Conservation (phyloP, 768 basidiomycete species). For the Lactarius indigo region DNA sequence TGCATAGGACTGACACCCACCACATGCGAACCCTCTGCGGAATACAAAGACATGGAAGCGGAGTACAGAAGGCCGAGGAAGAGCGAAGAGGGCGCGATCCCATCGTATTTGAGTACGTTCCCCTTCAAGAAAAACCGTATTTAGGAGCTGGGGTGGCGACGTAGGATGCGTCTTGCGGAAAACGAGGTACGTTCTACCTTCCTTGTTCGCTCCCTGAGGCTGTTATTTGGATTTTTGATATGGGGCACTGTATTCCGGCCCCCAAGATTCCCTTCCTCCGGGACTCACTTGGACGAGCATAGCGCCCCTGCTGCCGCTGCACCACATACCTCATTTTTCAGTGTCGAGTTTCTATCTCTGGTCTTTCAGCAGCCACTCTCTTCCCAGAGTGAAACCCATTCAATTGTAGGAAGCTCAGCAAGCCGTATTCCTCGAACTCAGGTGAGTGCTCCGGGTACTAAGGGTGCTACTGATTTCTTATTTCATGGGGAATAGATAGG, state of each 20-base stretch:
- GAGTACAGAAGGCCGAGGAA: neutral
- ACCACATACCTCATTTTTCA: conserved; percentile 31
- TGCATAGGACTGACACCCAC: conserved; percentile 41
- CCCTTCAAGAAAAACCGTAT: conserved; percentile 75
- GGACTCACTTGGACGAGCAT: no score
- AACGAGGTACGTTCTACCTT: conserved; percentile 53
- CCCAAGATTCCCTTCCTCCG: no score
- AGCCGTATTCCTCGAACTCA: conserved; percentile 66
- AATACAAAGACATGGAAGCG: conserved; percentile 13
- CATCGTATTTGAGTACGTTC: conserved; percentile 39
- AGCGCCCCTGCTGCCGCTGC: neutral
- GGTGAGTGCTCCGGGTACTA: conserved; percentile 47
- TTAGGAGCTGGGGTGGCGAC: conserved; percentile 72
- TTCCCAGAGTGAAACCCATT: conserved; percentile 30
- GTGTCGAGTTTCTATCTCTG: conserved; percentile 63
- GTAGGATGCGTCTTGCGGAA: conserved; percentile 86
- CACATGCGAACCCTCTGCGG: no score
- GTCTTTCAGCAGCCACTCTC: conserved; percentile 56
- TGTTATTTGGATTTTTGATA: no score
- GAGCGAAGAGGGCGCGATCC: conserved; percentile 27
- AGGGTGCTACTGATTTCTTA: no score
- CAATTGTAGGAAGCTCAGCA: conserved; percentile 41
- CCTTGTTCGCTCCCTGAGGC: neutral
- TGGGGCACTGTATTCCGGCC: no score
- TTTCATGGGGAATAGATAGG: neutral